Percentiles rank a stretch among this genome's conserved stretches.
Evolutionary conservation across 768 basidiomycete genomes (phyloP).

Genomic region (Ramaria sp.): DNA sequence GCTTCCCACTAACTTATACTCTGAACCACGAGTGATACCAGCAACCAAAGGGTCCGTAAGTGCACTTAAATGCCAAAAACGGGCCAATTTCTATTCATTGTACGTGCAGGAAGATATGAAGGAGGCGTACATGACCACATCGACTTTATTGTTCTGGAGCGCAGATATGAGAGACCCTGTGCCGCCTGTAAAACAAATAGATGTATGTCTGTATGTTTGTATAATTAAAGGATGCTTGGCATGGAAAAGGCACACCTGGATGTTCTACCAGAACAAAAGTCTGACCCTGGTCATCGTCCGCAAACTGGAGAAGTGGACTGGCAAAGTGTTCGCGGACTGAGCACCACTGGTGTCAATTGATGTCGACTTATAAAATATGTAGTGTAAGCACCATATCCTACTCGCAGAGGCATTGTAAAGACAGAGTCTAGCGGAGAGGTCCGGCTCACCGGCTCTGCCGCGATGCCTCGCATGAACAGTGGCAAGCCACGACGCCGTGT

Average conservation of each 20-base stretch:
- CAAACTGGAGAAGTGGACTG: conserved; percentile 82
- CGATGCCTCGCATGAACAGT: too few relatives aligned
- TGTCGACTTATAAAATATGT: neutral
- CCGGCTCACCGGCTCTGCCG: too few relatives aligned
- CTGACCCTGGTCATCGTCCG: conserved; percentile 50
- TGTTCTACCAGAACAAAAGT: conserved; percentile 84
- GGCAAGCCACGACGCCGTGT: neutral
- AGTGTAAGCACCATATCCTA: conserved; percentile 35
- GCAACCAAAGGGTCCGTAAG: conserved; percentile 87
- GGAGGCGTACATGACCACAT: conserved; percentile 60
- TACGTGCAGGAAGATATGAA: neutral
- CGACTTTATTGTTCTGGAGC: conserved; percentile 65
- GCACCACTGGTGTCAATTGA: too few relatives aligned
- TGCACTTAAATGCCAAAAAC: conserved; percentile 35
- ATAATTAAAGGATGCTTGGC: neutral
- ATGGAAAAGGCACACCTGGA: conserved; percentile 43
- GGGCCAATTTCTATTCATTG: neutral
- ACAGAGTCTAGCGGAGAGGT: too few relatives aligned
- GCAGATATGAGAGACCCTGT: conserved; percentile 77
- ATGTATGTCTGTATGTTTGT: too few relatives aligned
- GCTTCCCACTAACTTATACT: conserved; percentile 86
- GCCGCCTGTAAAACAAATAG: conserved; percentile 40
- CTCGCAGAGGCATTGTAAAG: conserved; percentile 26
- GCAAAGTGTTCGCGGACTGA: conserved; percentile 87
- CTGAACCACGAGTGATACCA: conserved; percentile 83